Base-by-base conservation (phyloP, 1,284 basidiomycete genomes). In the Peniophora sp. region DNA sequence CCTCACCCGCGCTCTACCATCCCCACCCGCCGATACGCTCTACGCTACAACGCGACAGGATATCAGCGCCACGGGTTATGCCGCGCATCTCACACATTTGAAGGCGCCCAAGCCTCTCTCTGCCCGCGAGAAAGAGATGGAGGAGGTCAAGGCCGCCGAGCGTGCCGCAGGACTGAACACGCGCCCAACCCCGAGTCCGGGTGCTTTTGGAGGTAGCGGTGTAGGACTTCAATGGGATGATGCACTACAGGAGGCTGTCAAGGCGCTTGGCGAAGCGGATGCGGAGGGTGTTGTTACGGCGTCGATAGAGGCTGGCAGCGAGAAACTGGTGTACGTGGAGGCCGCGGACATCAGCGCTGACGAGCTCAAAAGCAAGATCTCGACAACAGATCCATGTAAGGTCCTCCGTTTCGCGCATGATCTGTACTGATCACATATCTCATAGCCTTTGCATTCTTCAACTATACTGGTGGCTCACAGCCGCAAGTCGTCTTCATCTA, bases 401-500 rank as follows among this genome's bases (percentile, higher is more conserved):
- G 8, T 23, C 43, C 8, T 45, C 23, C 58, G 6, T 37, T 24
- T 43, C 18, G 24, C 3, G 43, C 15, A 36, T 18, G 18, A 20
- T 45, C 34, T 15, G 47, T 24, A 24, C 23, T 47, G 49, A 47
- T 52, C 8, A 59, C 43, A 23, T n/a, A 32, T 23, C 61, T 61
- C 24, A 68, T 72, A 75, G 81, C 74, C 44, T 93, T 81, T 64
- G 81, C 82, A 8, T 78, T 94, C 62, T 88, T 88, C 59, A 81
- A 32, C 27, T 32, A 32, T 12, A 32, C 27, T 5, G 83, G 1
- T 91, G 83, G 84, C 72, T 79, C 51, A 71, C 72, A 11, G 59
- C 75, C 80, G 34, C 75, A 85, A 54, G 75, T 88, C 51, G 84
- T 89, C 37, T 92, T 92, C 66, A 87, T 95, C 53, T 96, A 96